A percentile compares a stretch with the other conserved stretches of the same genome.
Conservation (phyloP, 768 basidiomycete genomes). For the Melanogaster broomeanus region DNA sequence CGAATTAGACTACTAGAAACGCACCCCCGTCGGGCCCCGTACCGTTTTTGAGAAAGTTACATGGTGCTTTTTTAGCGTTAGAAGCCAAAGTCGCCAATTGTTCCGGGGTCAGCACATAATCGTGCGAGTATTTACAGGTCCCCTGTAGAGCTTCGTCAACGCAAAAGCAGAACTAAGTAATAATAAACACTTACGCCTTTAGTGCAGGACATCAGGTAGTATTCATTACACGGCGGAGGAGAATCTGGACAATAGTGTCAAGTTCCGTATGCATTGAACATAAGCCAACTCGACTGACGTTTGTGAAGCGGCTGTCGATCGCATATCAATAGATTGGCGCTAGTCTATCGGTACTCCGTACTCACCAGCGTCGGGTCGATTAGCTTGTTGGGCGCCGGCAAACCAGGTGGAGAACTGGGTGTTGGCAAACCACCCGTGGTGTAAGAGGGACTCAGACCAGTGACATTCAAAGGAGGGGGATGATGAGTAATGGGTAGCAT, state of each 20-base stretch:
- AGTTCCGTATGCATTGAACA: neutral
- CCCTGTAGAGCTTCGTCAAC: conserved; percentile 40
- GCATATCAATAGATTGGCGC: conserved; percentile 7
- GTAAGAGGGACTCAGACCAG: conserved; percentile 40
- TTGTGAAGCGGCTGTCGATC: conserved; percentile 68
- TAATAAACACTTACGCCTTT: conserved; percentile 56
- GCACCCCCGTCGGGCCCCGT: conserved; percentile 6
- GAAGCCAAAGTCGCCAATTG: conserved; percentile 69
- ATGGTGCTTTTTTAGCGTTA: conserved; percentile 85
- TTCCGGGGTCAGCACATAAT: conserved; percentile 69
- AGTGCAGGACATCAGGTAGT: conserved; percentile 80
- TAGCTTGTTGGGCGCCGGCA: conserved; percentile 32
- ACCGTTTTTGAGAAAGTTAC: conserved; percentile 84
- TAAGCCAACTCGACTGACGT: conserved; percentile 48
- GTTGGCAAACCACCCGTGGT: conserved; percentile 65
- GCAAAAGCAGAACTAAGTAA: neutral
- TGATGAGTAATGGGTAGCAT: conserved; percentile 34
- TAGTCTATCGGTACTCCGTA: neutral
- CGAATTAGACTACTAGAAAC: conserved; percentile 3
- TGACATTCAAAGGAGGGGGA: conserved; percentile 49
- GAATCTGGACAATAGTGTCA: conserved; percentile 49
- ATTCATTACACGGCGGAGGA: conserved; percentile 85
- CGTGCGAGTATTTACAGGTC: conserved; percentile 83
- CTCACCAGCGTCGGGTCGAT: conserved; percentile 69
- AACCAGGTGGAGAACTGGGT: conserved; percentile 59